Evolutionary conservation across 805 yeast species (phyloP).

Genomic region (Saturnispora gosingensis): DNA sequence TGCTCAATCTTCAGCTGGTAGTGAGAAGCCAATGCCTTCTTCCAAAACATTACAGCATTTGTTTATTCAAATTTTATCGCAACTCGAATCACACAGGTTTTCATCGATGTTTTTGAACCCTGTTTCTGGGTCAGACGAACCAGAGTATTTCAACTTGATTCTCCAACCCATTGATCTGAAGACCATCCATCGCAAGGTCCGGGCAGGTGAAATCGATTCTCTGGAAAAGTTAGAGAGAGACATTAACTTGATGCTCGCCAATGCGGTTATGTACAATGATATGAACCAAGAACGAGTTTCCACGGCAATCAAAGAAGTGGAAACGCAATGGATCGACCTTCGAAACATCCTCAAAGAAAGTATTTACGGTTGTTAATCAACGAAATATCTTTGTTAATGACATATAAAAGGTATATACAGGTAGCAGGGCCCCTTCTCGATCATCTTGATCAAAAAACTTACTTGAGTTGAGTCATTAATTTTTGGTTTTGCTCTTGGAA

Average conservation of each 20-base stretch:
- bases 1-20: background rate
- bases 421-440: background rate
- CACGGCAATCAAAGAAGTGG: constrained; percentile 60
- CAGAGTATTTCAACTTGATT: constrained; percentile 54
- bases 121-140: constrained; percentile 59
- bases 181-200: constrained; percentile 47
- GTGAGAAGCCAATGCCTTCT: background rate
- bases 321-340: constrained; percentile 49
- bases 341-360: constrained; percentile 49
- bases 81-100: constrained; percentile 59
- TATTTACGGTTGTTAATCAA: constrained; percentile 4
- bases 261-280: constrained; percentile 75
- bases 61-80: constrained; percentile 52
- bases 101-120: constrained; percentile 70
- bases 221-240: constrained; percentile 53
- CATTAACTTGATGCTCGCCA: constrained; percentile 69
- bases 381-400: background rate
- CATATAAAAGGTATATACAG: constrained; percentile 1
- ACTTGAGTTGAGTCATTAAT: constrained; percentile 60
- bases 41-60: constrained; percentile 49
- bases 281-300: constrained; percentile 49
- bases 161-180: constrained; percentile 61
- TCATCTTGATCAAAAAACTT: background rate
- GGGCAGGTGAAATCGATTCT: constrained; percentile 44
- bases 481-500: constrained; percentile 92